These are phyloP conservation scores for Borovskyia barvae DNA, from an alignment of 208 protist genomes.

Conservation along the genomic window DNA sequence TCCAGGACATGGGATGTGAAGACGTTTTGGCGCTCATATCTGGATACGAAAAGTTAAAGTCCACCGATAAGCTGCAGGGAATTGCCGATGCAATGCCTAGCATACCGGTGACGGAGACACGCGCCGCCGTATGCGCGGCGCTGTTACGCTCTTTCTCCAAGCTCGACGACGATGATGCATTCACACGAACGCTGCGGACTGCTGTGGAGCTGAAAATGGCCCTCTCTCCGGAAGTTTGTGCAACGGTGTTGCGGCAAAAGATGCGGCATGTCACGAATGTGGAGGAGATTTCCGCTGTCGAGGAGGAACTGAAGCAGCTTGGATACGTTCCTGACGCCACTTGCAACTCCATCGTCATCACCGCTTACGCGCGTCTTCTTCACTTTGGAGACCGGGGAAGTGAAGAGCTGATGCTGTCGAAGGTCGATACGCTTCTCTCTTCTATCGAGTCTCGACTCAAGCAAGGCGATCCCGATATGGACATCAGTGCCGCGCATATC, in stretches of 20 bases:
- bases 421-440: constrained; percentile 86
- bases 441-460: constrained; percentile 83
- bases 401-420: constrained; percentile 86
- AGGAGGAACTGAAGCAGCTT: constrained; percentile 53
- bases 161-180: constrained; percentile 52
- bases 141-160: constrained; percentile 67
- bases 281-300: constrained; percentile 74
- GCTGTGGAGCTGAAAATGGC: constrained; percentile 40
- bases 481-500: constrained; percentile 82
- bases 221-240: constrained; percentile 43
- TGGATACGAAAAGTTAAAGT: constrained; percentile 78
- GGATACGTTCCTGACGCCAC: constrained; percentile 78
- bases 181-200: constrained; percentile 59
- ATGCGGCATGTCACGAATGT: constrained; percentile 64
- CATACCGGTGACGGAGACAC: constrained; percentile 19
- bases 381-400: constrained; percentile 84
- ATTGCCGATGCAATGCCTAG: constrained; percentile 36
- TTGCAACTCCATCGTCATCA: constrained; percentile 86
- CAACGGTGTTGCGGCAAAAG: constrained; percentile 66
- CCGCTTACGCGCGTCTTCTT: constrained; percentile 72
- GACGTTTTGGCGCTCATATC: constrained; percentile 75
- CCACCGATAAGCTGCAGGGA: constrained; percentile 55
- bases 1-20: constrained; percentile 46
- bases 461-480: constrained; percentile 82
- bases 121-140: constrained; percentile 38